Conservation (phyloP, 495 filamentous ascomycete genomes). For the Penicillium taxi region DNA sequence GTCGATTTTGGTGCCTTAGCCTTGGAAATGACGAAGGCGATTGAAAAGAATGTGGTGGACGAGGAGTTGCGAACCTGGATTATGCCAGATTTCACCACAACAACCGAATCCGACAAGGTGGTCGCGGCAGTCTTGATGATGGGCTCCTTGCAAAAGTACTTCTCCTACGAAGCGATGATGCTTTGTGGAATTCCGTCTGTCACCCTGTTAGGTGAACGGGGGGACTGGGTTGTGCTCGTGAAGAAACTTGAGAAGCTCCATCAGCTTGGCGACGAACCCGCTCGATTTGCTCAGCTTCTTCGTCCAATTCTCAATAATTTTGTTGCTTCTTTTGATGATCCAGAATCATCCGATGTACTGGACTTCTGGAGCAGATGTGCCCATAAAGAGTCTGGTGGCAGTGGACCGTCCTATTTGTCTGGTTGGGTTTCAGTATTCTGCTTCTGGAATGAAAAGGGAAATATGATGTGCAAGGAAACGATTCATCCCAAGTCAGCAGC, state of each 20-base stretch:
- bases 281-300: slow-evolving; percentile 14
- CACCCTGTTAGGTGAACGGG: slow-evolving; percentile 36
- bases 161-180: slow-evolving; percentile 16
- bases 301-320: slow-evolving; percentile 20
- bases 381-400: slow-evolving; percentile 9
- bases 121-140: slow-evolving; percentile 35
- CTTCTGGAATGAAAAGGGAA: slow-evolving; percentile 37
- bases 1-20: slow-evolving; percentile 18
- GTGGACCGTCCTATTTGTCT: slow-evolving; percentile 19
- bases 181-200: slow-evolving; percentile 43
- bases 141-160: slow-evolving; percentile 35
- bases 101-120: slow-evolving; percentile 25
- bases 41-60: slow-evolving; percentile 31
- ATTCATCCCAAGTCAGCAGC: neutral
- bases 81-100: slow-evolving; percentile 35
- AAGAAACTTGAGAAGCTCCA: slow-evolving; percentile 27
- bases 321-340: slow-evolving; percentile 19
- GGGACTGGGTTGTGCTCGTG: slow-evolving; percentile 34
- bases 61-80: slow-evolving; percentile 31
- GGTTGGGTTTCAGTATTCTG: slow-evolving; percentile 46
- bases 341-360: slow-evolving; percentile 9
- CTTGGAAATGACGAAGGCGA: slow-evolving; percentile 17
- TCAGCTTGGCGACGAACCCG: slow-evolving; percentile 32
- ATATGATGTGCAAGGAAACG: slow-evolving; percentile 7
- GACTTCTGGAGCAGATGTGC: slow-evolving; percentile 39